Conservation (phyloP, 495 filamentous ascomycete species). For the Talaromyces nanjingensis region DNA sequence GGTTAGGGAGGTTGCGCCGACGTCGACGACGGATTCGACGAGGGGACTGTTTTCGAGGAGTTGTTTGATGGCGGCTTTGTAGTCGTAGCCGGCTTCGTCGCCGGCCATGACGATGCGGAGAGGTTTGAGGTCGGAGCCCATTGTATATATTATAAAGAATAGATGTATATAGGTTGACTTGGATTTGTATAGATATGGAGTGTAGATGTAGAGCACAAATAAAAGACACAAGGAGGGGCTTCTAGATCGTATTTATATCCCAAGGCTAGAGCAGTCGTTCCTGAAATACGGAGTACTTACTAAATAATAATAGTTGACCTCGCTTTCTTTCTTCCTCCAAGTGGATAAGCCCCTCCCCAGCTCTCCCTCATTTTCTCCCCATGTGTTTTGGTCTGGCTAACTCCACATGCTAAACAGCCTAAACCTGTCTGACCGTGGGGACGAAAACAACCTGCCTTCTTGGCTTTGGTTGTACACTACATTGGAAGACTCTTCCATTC, state of each 20-base stretch:
- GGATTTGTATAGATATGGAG: neutral
- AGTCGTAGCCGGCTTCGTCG: conserved; percentile 70
- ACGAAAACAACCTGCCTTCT: neutral
- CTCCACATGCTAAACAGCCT: neutral
- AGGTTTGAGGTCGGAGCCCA: conserved; percentile 34
- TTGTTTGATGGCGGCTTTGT: conserved; percentile 72
- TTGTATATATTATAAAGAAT: conserved; percentile 13
- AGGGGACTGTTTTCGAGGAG: conserved; percentile 60
- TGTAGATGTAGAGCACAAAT: neutral
- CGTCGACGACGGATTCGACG: conserved; percentile 62
- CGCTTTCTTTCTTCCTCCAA: neutral
- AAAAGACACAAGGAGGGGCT: neutral
- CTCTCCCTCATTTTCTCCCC: neutral
- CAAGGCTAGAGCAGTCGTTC: neutral
- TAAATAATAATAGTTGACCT: neutral
- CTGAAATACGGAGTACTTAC: neutral
- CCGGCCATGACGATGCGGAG: conserved; percentile 56
- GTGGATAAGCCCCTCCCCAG: neutral
- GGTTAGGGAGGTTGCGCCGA: conserved; percentile 53
- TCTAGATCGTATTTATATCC: neutral
- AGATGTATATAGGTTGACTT: neutral
- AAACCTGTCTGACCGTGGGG: neutral
- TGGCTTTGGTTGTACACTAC: neutral
- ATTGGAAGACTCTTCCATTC: neutral
- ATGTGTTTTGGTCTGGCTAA: neutral